phyloP scores from a whole-genome alignment of 2,329 filamentous ascomycete species.

The Dryadomyces sulphureus region DNA sequence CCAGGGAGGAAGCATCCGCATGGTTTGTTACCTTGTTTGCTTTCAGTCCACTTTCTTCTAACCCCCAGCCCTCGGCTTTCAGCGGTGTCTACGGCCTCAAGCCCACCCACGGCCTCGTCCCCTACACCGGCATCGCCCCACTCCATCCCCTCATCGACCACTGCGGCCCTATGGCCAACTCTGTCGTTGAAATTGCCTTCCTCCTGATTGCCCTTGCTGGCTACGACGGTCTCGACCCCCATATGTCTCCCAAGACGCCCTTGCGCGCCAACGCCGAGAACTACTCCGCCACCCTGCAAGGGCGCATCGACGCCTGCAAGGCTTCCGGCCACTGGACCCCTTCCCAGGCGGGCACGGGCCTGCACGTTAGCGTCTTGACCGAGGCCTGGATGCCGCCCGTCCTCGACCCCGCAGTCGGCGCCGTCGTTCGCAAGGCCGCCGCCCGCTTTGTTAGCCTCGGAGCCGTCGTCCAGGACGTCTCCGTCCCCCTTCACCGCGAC shows the following conservation, averaged over 20 bases:
- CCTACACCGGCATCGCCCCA: slow-evolving; percentile 29
- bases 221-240: slow-evolving; percentile 29
- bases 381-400: slow-evolving; percentile 25
- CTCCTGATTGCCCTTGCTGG: slow-evolving; percentile 26
- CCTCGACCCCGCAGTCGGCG: slow-evolving; percentile 21
- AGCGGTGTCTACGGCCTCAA: slow-evolving; percentile 27
- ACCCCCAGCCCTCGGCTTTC: slow-evolving; percentile 18
- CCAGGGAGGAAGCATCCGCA: slow-evolving; percentile 58
- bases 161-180: slow-evolving; percentile 26
- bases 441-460: slow-evolving; percentile 23
- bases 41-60: background rate
- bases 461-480: slow-evolving; percentile 27
- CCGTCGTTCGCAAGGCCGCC: slow-evolving; percentile 20
- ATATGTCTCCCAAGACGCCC: slow-evolving; percentile 23
- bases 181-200: slow-evolving; percentile 23
- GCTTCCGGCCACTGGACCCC: slow-evolving; percentile 9
- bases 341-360: slow-evolving; percentile 17
- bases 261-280: slow-evolving; percentile 11
- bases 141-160: slow-evolving; percentile 27
- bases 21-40: slow-evolving; percentile 18
- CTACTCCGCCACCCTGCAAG: slow-evolving; percentile 12
- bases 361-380: slow-evolving; percentile 28
- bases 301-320: background rate
- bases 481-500: slow-evolving; percentile 28
- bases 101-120: slow-evolving; percentile 29